Evolutionary conservation across 805 yeast species (phyloP).

Genomic region (Jamesozyma lodderae): DNA sequence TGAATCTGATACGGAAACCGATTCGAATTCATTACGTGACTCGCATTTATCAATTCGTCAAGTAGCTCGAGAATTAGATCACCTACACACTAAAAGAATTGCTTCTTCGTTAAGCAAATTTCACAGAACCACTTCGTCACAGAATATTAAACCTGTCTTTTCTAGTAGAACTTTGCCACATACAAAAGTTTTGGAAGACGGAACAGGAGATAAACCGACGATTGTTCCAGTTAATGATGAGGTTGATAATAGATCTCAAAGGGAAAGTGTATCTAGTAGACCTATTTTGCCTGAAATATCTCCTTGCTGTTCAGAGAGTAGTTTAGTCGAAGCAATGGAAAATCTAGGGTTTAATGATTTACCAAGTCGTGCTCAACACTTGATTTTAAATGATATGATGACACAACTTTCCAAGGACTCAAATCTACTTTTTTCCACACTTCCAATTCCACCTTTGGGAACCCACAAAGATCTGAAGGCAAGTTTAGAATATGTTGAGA

Average conservation of each 20-base stretch:
- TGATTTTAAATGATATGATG: conserved; percentile 84
- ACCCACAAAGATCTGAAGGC: conserved; percentile 64
- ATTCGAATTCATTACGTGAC: conserved; percentile 13
- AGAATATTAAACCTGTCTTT: conserved; percentile 44
- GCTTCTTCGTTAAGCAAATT: conserved; percentile 1
- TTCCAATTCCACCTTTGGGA: conserved; percentile 82
- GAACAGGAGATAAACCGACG: conserved; percentile 58
- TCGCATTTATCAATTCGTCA: conserved; percentile 9
- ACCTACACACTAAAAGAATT: conserved; percentile 1
- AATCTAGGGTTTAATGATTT: conserved; percentile 63
- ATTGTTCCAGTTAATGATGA: conserved; percentile 41
- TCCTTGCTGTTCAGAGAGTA: conserved; percentile 27
- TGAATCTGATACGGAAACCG: conserved; percentile 27
- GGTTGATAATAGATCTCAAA: neutral
- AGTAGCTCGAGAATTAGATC: conserved; percentile 7
- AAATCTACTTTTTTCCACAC: conserved; percentile 74
- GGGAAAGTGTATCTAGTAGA: conserved; percentile 4
- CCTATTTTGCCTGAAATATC: conserved; percentile 22
- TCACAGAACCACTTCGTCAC: conserved; percentile 5
- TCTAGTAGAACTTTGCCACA: conserved; percentile 66
- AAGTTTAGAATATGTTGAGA: conserved; percentile 65
- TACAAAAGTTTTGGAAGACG: conserved; percentile 58
- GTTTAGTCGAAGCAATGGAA: conserved; percentile 31
- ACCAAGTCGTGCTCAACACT: conserved; percentile 88
- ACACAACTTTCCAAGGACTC: conserved; percentile 47